Base-by-base conservation (phyloP, 495 filamentous ascomycete genomes). In the Neurospora africana region DNA sequence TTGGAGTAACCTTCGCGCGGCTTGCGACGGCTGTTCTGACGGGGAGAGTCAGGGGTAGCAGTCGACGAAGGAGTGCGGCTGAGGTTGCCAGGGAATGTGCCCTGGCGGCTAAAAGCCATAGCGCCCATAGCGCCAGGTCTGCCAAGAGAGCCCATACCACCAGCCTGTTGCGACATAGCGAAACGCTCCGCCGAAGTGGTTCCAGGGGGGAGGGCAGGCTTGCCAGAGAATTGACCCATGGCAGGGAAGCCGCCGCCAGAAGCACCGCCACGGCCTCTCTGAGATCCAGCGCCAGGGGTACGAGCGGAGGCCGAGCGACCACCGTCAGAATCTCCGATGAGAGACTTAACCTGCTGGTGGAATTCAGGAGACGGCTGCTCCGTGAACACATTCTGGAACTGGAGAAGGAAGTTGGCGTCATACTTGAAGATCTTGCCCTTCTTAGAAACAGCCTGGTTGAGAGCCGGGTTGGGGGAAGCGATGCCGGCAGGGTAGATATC, bases 341-440 rank as follows among this genome's bases (percentile, higher is more conserved):
- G 89, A 35, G 90, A 91, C 78, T 97, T 93, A 74, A 99, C 86
- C 74, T 93, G 93, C 68, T 86, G 82, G 70, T 94, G 90, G 89
- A 97, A 99, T 75, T 98, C 94, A 17, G 92, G 74, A 3, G 93
- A 94, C 11, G 95, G 95, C 81, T 98, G 97, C 82, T 99, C 95
- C 70, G 91, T 95, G 83, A 97, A 99, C 3, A 93, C 92, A 69
- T 84, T 83, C 84, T 98, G 91, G 86, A 99, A 99, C 78, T 99
- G 96, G n/a, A 98, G 85, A 81, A 99, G 84, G 86, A 99, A 99
- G 68, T 93, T 89, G 72, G 92, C 91, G 80, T 98, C 93, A 82
- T 99, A 99, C 78, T 94, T 92, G 86, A 97, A 97, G 27, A 85
- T 84, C 77, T 92, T 94, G 75, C 90, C 89, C 74, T 91, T 91